Evolutionary conservation across 768 basidiomycete species (phyloP).

Genomic region (Pleurotus pulmonarius): DNA sequence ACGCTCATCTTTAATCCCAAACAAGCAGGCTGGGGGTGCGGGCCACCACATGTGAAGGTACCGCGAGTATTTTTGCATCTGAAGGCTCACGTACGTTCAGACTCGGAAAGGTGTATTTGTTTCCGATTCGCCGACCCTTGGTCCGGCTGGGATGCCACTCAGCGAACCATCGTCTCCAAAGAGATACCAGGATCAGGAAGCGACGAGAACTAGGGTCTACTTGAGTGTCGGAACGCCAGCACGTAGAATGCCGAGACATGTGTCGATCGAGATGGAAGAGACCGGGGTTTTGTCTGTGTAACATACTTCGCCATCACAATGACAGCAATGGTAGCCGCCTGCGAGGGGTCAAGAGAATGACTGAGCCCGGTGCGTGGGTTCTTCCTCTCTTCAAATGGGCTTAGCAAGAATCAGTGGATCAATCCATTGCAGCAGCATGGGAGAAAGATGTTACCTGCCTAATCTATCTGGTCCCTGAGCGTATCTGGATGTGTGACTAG

Average conservation of each 20-base stretch:
- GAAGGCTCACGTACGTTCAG: not conserved
- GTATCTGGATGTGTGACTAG: conserved; percentile 5
- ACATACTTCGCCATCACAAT: conserved; percentile 4
- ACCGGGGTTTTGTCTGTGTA: conserved; percentile 2
- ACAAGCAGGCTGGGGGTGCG: conserved; percentile 7
- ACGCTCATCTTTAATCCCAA: not conserved
- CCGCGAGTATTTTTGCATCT: conserved; percentile 6
- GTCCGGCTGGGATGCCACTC: not conserved
- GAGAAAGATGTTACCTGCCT: conserved; percentile 3
- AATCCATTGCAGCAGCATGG: conserved; percentile 6
- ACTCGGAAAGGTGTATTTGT: not conserved
- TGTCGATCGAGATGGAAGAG: conserved; percentile 8
- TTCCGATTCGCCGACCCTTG: conserved; percentile 7
- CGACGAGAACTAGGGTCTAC: conserved; percentile 6
- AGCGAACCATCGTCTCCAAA: not conserved
- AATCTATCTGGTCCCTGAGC: conserved; percentile 4
- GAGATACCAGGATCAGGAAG: conserved; percentile 5
- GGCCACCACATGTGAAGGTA: conserved; percentile 5
- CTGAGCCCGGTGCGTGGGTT: not conserved
- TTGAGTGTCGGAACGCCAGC: conserved; percentile 6
- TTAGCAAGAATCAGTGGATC: conserved; percentile 5
- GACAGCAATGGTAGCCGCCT: not conserved
- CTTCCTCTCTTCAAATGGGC: not conserved
- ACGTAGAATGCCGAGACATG: conserved; percentile 9
- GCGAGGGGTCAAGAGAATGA: not conserved